A percentile compares a stretch with the other conserved stretches of the same genome.
phyloP scores from a whole-genome alignment of 106 monocot genomes.

The Vanilla planifolia region DNA sequence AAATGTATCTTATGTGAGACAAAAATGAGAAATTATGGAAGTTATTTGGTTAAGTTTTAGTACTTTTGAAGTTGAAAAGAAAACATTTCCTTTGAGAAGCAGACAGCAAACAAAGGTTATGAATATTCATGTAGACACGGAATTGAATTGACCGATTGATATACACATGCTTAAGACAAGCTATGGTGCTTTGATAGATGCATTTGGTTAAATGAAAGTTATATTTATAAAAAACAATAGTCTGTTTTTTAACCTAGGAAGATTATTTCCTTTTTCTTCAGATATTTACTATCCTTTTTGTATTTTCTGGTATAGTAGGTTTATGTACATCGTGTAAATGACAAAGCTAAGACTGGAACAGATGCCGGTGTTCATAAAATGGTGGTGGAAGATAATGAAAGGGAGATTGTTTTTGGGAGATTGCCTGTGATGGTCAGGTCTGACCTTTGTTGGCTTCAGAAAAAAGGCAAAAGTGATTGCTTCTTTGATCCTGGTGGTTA shows the following conservation, averaged over 20 bases:
- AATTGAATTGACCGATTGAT: background rate
- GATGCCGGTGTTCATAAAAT: constrained; percentile 27
- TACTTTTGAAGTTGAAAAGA: too few relatives aligned
- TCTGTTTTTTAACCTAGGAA: background rate
- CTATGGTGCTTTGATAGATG: background rate
- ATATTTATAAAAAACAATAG: background rate
- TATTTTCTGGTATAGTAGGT: constrained; percentile 28
- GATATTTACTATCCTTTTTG: background rate
- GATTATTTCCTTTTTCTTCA: background rate
- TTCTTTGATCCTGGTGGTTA: constrained; percentile 91
- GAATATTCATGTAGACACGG: too few relatives aligned
- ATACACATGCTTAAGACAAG: background rate
- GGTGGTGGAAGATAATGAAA: constrained; percentile 37
- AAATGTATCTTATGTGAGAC: too few relatives aligned
- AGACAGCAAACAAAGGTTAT: too few relatives aligned
- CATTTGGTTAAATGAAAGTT: background rate
- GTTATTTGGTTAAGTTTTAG: too few relatives aligned
- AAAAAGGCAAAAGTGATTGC: constrained; percentile 67
- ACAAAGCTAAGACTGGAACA: constrained; percentile 62
- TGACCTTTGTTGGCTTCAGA: constrained; percentile 73
- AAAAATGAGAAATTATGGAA: too few relatives aligned
- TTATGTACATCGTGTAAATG: constrained; percentile 46
- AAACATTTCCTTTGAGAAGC: too few relatives aligned
- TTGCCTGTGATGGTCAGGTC: constrained; percentile 90
- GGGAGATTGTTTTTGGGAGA: constrained; percentile 56